Evolutionary conservation across 495 filamentous ascomycete genomes (phyloP).

Genomic region (Aspergillus heteromorphus): DNA sequence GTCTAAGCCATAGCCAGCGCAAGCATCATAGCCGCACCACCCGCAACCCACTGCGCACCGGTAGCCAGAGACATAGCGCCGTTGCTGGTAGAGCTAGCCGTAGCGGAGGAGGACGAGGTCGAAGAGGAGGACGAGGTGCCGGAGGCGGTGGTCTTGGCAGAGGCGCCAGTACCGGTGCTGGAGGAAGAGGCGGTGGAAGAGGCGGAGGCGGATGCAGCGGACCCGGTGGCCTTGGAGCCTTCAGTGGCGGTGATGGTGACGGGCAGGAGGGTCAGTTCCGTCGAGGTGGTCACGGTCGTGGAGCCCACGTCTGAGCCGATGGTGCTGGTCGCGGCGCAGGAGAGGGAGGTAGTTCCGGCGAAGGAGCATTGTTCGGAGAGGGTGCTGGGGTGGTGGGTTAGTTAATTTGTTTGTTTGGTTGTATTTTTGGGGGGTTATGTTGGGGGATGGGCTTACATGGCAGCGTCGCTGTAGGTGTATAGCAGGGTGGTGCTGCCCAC

Average conservation of each 20-base stretch:
- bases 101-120: neutral
- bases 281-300: conserved; percentile 13
- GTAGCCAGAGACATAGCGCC: conserved; percentile 5
- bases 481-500: neutral
- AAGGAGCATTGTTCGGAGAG: conserved; percentile 27
- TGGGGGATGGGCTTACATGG: neutral
- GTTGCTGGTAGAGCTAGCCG: neutral
- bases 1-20: conserved; percentile 25
- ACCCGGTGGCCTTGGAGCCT: conserved; percentile 8
- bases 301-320: conserved; percentile 8
- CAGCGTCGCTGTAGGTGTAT: neutral
- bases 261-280: conserved; percentile 22
- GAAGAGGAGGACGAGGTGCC: neutral
- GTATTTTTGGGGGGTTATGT: no score
- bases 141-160: neutral
- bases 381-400: conserved; percentile 11
- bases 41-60: conserved; percentile 21
- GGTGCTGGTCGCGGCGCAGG: conserved; percentile 25
- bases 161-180: no score
- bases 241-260: conserved; percentile 25
- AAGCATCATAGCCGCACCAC: conserved; percentile 27
- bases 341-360: conserved; percentile 27
- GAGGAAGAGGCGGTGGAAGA: neutral
- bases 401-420: neutral
- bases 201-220: neutral